phyloP scores from a whole-genome alignment of 2,329 filamentous ascomycete genomes.

The Plectosphaerella sp. region DNA sequence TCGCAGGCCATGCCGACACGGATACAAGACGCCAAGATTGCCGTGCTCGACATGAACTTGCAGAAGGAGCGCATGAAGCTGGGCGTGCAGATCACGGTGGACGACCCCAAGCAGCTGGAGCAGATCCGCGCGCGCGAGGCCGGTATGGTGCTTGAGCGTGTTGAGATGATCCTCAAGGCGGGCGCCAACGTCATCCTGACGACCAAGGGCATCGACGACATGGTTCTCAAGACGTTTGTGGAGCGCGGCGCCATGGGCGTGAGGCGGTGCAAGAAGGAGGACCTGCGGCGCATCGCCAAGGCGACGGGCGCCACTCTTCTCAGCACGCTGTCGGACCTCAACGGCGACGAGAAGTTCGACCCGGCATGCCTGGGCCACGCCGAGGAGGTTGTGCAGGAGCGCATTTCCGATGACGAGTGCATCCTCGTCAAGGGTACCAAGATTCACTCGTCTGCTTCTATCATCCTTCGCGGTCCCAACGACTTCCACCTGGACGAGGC shows the following conservation, averaged over 20 bases:
- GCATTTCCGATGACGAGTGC: slow-evolving; percentile 98
- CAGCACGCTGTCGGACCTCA: slow-evolving; percentile 90
- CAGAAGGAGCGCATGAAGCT: slow-evolving; percentile 99
- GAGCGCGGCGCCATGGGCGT: slow-evolving; percentile 96
- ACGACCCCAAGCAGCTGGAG: slow-evolving; percentile 94
- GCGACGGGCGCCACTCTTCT: slow-evolving; percentile 92
- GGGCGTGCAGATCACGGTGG: slow-evolving; percentile 95
- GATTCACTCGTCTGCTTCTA: slow-evolving; percentile 86
- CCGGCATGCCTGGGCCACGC: slow-evolving; percentile 82
- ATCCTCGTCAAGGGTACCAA: slow-evolving; percentile 97
- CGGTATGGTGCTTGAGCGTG: slow-evolving; percentile 86
- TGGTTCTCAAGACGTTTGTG: slow-evolving; percentile 90
- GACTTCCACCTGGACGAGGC: slow-evolving; percentile 98
- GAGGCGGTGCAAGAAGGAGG: slow-evolving; percentile 96
- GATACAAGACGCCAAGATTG: slow-evolving; percentile 92
- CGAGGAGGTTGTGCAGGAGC: slow-evolving; percentile 96
- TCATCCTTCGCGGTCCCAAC: slow-evolving; percentile 92
- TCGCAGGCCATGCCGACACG: slow-evolving; percentile 97
- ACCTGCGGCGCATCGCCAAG: slow-evolving; percentile 90
- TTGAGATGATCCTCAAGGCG: slow-evolving; percentile 96
- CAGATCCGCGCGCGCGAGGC: slow-evolving; percentile 92
- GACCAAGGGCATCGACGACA: slow-evolving; percentile 96
- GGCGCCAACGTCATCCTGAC: slow-evolving; percentile 95
- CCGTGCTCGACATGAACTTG: slow-evolving; percentile 93
- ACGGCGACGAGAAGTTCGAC: slow-evolving; percentile 96